These are phyloP conservation scores for Globisporangium acanthophoron DNA, from an alignment of 352 stramenopile species.

Conservation along the genomic window DNA sequence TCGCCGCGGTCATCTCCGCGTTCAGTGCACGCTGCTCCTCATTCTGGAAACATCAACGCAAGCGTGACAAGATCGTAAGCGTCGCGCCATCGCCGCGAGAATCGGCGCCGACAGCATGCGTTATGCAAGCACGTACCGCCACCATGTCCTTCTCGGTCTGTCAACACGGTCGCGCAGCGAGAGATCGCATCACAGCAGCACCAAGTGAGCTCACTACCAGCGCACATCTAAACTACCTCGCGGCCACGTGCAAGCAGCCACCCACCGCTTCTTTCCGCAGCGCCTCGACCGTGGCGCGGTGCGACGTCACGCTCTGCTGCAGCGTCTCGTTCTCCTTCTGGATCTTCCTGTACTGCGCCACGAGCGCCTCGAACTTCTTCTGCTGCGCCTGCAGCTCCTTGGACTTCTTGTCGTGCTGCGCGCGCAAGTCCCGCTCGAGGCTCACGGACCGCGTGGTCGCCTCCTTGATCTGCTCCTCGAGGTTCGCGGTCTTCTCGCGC, in stretches of 20 bases:
- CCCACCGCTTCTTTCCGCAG: conserved; percentile 81
- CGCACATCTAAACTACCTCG: background rate
- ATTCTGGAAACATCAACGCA: conserved; percentile 32
- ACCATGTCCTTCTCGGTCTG: conserved; percentile 88
- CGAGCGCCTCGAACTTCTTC: conserved; percentile 75
- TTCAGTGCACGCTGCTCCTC: conserved; percentile 86
- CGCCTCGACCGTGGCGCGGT: conserved; percentile 62
- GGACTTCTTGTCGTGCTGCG: conserved; percentile 70
- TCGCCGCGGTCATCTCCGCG: conserved; percentile 73
- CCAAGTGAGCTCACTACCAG: background rate
- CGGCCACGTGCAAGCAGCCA: background rate
- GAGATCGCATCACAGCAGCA: background rate
- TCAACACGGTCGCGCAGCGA: conserved; percentile 19
- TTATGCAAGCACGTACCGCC: conserved; percentile 31
- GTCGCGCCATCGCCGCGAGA: too few species aligned
- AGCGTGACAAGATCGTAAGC: too few species aligned
- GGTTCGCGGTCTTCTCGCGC: conserved; percentile 82
- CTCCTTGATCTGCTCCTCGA: conserved; percentile 88
- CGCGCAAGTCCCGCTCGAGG: conserved; percentile 65
- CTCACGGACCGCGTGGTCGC: conserved; percentile 60
- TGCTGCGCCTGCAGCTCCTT: conserved; percentile 66
- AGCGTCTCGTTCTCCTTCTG: conserved; percentile 77
- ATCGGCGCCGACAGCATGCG: too few species aligned
- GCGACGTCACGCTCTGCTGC: conserved; percentile 52
- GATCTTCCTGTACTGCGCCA: conserved; percentile 79